phyloP scores from a whole-genome alignment of 345 rosid genomes.

The Carallia pectinifolia region DNA sequence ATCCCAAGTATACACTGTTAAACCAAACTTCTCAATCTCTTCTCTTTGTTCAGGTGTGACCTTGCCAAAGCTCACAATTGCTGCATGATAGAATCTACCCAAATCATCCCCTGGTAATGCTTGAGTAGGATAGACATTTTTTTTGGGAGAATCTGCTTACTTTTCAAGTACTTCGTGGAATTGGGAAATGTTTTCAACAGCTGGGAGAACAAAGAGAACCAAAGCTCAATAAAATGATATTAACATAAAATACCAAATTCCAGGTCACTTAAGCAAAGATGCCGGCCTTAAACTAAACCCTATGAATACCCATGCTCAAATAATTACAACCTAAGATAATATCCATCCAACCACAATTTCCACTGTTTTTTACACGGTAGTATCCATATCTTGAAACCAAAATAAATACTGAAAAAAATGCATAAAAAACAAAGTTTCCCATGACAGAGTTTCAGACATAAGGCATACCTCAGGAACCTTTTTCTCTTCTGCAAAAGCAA shows the following conservation, averaged over 20 bases:
- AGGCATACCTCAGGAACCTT: conserved; percentile 74
- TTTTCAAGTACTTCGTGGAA: conserved; percentile 57
- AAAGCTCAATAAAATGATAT: conserved; percentile 12
- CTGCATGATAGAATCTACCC: conserved; percentile 39
- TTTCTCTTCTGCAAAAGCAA: conserved; percentile 87
- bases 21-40: conserved; percentile 57
- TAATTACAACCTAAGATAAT: too few relatives aligned
- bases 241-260: neutral
- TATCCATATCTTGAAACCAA: neutral
- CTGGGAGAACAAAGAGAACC: conserved; percentile 40
- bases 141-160: conserved; percentile 45
- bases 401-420: neutral
- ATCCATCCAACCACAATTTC: neutral
- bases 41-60: conserved; percentile 58
- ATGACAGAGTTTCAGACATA: conserved; percentile 4
- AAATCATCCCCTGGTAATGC: conserved; percentile 11
- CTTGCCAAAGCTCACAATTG: conserved; percentile 94
- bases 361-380: neutral
- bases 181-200: conserved; percentile 76
- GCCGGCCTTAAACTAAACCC: neutral
- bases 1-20: conserved; percentile 74
- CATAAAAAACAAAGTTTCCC: conserved; percentile 1
- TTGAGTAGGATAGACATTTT: conserved; percentile 6
- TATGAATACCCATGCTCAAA: neutral
- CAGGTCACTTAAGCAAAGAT: neutral